Evolutionary conservation across 192 early-diverging fungal genomes (phyloP).

Genomic region (Funneliformis mosseae): DNA sequence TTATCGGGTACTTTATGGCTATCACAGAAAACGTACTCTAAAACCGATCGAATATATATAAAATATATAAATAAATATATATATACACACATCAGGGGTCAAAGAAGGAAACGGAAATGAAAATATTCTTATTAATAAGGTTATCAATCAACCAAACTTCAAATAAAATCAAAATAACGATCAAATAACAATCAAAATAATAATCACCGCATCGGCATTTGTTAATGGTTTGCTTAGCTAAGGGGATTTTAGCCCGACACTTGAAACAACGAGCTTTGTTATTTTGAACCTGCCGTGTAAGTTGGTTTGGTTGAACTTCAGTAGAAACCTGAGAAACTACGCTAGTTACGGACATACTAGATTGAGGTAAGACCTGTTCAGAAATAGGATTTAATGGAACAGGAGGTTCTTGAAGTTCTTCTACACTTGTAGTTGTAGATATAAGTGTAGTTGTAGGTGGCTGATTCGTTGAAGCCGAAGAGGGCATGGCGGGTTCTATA

Average conservation of each 20-base stretch:
- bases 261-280: slow-evolving; percentile 73
- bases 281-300: slow-evolving; percentile 55
- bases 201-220: slow-evolving; percentile 69
- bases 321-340: slow-evolving; percentile 37
- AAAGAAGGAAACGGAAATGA: not conserved
- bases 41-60: too few relatives aligned
- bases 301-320: slow-evolving; percentile 11
- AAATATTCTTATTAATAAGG: slow-evolving; percentile 1
- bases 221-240: slow-evolving; percentile 77
- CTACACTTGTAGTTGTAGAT: slow-evolving; percentile 6
- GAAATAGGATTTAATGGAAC: slow-evolving; percentile 22
- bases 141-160: slow-evolving; percentile 3
- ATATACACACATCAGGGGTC: too few relatives aligned
- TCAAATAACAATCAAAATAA: not conserved
- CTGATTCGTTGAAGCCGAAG: slow-evolving; percentile 33
- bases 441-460: slow-evolving; percentile 13
- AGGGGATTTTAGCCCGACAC: slow-evolving; percentile 73
- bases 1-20: slow-evolving; percentile 69
- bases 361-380: slow-evolving; percentile 16
- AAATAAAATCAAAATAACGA: too few relatives aligned
- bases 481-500: slow-evolving; percentile 29
- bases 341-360: slow-evolving; percentile 39
- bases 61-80: too few relatives aligned
- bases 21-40: slow-evolving; percentile 75
- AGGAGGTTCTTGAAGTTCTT: slow-evolving; percentile 32